These are phyloP conservation scores for Steccherinum ochraceum DNA, from an alignment of 768 basidiomycete genomes.

Conservation along the genomic window DNA sequence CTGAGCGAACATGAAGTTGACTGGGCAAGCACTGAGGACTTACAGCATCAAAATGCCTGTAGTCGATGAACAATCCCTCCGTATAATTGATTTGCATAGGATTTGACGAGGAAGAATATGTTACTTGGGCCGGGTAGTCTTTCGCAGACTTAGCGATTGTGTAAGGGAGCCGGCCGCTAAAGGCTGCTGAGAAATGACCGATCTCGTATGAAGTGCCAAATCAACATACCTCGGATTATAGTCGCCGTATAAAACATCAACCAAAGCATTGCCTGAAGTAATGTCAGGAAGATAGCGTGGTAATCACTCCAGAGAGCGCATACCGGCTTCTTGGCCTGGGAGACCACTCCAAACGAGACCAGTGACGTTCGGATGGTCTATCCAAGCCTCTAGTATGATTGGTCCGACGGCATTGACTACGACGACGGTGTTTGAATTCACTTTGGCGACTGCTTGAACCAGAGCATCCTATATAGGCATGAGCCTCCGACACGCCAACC, in stretches of 20 bases:
- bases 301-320: neutral
- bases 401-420: constrained; percentile 66
- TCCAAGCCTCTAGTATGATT: constrained; percentile 64
- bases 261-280: constrained; percentile 44
- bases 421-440: constrained; percentile 74
- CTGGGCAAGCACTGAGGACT: neutral
- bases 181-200: neutral
- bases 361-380: constrained; percentile 66
- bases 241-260: constrained; percentile 71
- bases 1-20: neutral
- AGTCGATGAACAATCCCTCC: constrained; percentile 37
- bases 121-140: constrained; percentile 46
- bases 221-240: constrained; percentile 54
- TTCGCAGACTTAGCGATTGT: constrained; percentile 56
- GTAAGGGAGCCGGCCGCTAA: constrained; percentile 56
- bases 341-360: constrained; percentile 46
- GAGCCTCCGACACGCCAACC: constrained; percentile 33
- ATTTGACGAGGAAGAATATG: constrained; percentile 19
- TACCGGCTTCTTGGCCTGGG: constrained; percentile 70
- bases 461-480: constrained; percentile 31
- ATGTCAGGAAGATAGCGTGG: neutral
- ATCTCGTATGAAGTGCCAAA: neutral
- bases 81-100: constrained; percentile 53
- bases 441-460: constrained; percentile 53
- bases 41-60: constrained; percentile 34